Evolutionary conservation across 2,329 filamentous ascomycete species (phyloP).

Genomic region (Microdochium bolleyi): DNA sequence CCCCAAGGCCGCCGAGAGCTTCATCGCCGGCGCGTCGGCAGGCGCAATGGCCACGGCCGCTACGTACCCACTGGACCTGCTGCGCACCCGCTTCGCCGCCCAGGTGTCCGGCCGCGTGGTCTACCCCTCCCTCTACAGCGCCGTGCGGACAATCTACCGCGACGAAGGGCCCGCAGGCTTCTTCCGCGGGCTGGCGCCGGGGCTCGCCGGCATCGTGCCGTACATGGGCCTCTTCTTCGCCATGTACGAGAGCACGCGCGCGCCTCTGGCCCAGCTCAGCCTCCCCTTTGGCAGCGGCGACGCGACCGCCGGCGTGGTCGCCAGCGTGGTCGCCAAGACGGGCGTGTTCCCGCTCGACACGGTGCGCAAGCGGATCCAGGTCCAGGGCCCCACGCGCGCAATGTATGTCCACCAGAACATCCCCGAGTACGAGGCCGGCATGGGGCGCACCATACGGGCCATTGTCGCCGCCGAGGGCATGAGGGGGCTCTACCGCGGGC

Average conservation of each 20-base stretch:
- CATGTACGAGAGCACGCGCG: conserved; percentile 70
- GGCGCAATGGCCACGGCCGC: conserved; percentile 73
- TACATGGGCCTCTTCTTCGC: conserved; percentile 98
- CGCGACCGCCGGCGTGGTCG: conserved; percentile 72
- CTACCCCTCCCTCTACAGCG: conserved; percentile 64
- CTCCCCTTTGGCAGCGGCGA: conserved; percentile 72
- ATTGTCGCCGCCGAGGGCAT: conserved; percentile 69
- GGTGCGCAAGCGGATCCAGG: conserved; percentile 86
- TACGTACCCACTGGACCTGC: conserved; percentile 89
- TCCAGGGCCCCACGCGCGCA: conserved; percentile 79
- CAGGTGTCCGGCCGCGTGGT: conserved; percentile 67
- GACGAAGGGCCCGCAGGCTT: conserved; percentile 74
- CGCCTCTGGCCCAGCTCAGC: conserved; percentile 44
- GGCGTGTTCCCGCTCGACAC: conserved; percentile 89
- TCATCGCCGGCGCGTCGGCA: conserved; percentile 74
- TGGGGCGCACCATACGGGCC: conserved; percentile 54
- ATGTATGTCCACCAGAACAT: conserved; percentile 83
- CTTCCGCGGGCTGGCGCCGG: conserved; percentile 79
- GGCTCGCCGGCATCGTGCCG: conserved; percentile 79
- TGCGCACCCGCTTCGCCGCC: conserved; percentile 93
- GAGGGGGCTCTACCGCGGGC: conserved; percentile 76
- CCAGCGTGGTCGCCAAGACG: conserved; percentile 78
- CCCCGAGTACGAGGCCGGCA: conserved; percentile 66
- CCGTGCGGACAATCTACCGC: conserved; percentile 62
- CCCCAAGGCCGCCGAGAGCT: conserved; percentile 65